Evolutionary conservation across 2,329 filamentous ascomycete species (phyloP).

Genomic region (Aspergillus quadricinctus): DNA sequence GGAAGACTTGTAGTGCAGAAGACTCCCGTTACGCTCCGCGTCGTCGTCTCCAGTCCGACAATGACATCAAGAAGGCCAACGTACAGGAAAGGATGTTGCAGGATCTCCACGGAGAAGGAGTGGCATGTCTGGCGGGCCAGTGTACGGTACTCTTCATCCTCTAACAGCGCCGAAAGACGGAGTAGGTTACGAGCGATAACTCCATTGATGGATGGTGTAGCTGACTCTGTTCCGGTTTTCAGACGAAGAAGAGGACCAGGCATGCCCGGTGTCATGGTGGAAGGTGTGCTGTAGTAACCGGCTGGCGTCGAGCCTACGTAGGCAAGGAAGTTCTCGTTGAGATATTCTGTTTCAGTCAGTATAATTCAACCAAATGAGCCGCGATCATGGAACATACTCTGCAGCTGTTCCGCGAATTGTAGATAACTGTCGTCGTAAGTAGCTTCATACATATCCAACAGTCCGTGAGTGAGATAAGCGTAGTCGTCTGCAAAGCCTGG

Average conservation of each 20-base stretch:
- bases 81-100: slow-evolving; percentile 92
- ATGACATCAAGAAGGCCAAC: slow-evolving; percentile 72
- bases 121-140: slow-evolving; percentile 70
- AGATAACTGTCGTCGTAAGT: slow-evolving; percentile 74
- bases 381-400: slow-evolving; percentile 51
- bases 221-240: slow-evolving; percentile 93
- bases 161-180: slow-evolving; percentile 66
- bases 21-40: slow-evolving; percentile 55
- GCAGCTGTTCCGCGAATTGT: slow-evolving; percentile 75
- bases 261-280: slow-evolving; percentile 57
- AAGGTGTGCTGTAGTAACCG: slow-evolving; percentile 41
- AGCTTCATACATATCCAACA: slow-evolving; percentile 78
- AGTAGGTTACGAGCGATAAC: slow-evolving; percentile 84
- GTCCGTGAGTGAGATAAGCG: slow-evolving; percentile 76
- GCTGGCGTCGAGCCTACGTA: slow-evolving; percentile 35
- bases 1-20: slow-evolving; percentile 37
- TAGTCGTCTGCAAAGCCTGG: slow-evolving; percentile 90
- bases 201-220: slow-evolving; percentile 85
- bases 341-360: slow-evolving; percentile 51
- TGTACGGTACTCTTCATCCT: slow-evolving; percentile 59
- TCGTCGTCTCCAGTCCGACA: slow-evolving; percentile 69
- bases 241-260: slow-evolving; percentile 65
- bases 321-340: slow-evolving; percentile 77
- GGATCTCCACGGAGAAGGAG: slow-evolving; percentile 84
- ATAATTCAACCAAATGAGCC: slow-evolving; percentile 5